Conservation (phyloP, 495 filamentous ascomycete genomes). For the Trichoderma parareesei region DNA sequence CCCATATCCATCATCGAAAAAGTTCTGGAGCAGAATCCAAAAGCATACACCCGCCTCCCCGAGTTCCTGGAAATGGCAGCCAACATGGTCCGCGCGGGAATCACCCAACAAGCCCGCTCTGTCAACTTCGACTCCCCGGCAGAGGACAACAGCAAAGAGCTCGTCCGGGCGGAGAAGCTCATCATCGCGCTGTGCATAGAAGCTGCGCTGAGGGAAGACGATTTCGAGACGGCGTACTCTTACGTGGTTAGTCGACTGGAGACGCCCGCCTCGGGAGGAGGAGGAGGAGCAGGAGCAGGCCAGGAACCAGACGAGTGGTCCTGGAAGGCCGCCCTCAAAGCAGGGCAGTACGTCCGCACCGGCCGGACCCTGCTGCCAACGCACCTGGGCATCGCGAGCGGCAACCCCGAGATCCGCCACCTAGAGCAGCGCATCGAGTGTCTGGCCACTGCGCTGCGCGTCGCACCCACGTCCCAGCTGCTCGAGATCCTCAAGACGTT, state of each 20-base stretch:
- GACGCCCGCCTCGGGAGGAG: conserved; percentile 12
- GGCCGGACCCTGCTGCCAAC: conserved; percentile 35
- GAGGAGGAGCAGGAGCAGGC: conserved; percentile 12
- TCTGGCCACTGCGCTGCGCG: conserved; percentile 70
- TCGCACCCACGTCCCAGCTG: conserved; percentile 70
- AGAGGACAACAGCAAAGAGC: conserved; percentile 26
- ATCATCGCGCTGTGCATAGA: conserved; percentile 85
- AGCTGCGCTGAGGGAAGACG: conserved; percentile 73
- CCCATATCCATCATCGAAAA: conserved; percentile 77
- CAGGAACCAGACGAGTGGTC: conserved; percentile 63
- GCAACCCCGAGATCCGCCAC: conserved; percentile 51
- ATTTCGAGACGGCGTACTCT: conserved; percentile 96
- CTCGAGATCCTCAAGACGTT: conserved; percentile 79
- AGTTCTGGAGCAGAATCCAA: conserved; percentile 78
- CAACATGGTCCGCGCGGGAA: conserved; percentile 66
- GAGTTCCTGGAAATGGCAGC: conserved; percentile 71
- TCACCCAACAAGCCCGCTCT: conserved; percentile 26
- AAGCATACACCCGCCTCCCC: conserved; percentile 79
- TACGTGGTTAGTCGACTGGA: conserved; percentile 68
- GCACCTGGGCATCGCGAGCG: conserved; percentile 44
- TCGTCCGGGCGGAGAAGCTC: conserved; percentile 46
- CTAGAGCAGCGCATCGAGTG: conserved; percentile 85
- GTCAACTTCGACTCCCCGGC: conserved; percentile 18
- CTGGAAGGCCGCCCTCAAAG: conserved; percentile 87
- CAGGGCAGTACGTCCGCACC: conserved; percentile 66